Base-by-base conservation (phyloP, 2,329 filamentous ascomycete genomes). In the Niveomyces coronatus region DNA sequence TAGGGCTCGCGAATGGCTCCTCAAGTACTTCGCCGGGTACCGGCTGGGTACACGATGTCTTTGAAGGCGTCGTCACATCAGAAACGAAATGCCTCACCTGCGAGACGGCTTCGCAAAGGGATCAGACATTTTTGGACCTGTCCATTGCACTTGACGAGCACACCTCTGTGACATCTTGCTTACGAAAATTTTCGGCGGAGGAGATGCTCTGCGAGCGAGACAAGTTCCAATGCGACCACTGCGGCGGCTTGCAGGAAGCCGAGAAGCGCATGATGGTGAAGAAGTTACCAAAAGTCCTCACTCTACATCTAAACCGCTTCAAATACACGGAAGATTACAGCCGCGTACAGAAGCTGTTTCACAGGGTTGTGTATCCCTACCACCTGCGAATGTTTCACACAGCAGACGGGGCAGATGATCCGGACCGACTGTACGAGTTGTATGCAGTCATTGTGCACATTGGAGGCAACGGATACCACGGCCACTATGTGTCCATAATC, bases 181-280 rank as follows among this genome's bases (percentile, higher is more conserved):
- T 98, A 46, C 76, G 85, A 42, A 94, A 95, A 52, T 98, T 98
- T 53, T 98, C 91, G 0, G 87, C 91, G 31, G 91, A 96, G 53
- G 91, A 98, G 60, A 95, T 96, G 86, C 72, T 98, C 41, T 96
- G 91, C 55, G 91, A 98, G 63, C 76, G 88, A 44, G 96, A 98
- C 67, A 98, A 98, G 56, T 98, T 98, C 49, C 89, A 98, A 55
- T 98, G 91, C 62, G 91, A 98, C 57, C 88, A 88, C 51, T 98
- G 91, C 50, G 91, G 91, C 37, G 91, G 91, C 3, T 66, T 98
- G 39, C 91, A 98, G 60, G 91, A 98, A 62, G 91, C 91, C 0
- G 91, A 98, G 60, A 98, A 96, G 67, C 77, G 91, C 46, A 98
- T 98, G 91, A 98, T 96, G 68, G 89, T 98, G 50, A 96, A 98